These are phyloP conservation scores for Fusarium sacchari DNA, from an alignment of 2,329 filamentous ascomycete species.

Conservation along the genomic window DNA sequence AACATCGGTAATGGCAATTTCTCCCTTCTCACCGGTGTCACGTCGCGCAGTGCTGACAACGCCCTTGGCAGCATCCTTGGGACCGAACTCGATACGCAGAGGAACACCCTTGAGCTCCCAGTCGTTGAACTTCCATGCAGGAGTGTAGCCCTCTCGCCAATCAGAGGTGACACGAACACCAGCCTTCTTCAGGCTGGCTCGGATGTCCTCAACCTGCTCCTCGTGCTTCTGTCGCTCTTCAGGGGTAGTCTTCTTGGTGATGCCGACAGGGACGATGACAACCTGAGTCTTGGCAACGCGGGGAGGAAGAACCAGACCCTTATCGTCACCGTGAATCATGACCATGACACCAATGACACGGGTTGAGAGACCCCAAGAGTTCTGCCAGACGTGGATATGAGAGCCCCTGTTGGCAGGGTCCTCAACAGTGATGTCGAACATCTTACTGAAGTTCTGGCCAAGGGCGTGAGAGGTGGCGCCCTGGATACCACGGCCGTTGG, in stretches of 20 bases:
- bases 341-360: constrained; percentile 99
- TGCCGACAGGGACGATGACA: constrained; percentile 89
- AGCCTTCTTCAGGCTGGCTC: constrained; percentile 73
- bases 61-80: constrained; percentile 88
- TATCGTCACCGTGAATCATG: constrained; percentile 96
- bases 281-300: constrained; percentile 87
- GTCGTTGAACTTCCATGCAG: constrained; percentile 98
- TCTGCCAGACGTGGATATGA: constrained; percentile 93
- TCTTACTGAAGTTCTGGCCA: constrained; percentile 98
- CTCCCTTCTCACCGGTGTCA: constrained; percentile 85
- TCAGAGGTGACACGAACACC: constrained; percentile 85
- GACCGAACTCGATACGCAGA: constrained; percentile 92
- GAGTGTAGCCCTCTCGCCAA: constrained; percentile 88
- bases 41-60: constrained; percentile 88
- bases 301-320: constrained; percentile 92
- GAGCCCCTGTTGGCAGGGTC: constrained; percentile 85
- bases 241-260: constrained; percentile 85
- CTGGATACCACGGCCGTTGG: constrained; percentile 95
- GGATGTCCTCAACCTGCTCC: constrained; percentile 78
- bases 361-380: constrained; percentile 98
- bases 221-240: constrained; percentile 83
- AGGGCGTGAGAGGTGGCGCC: constrained; percentile 94
- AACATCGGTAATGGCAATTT: constrained; percentile 79
- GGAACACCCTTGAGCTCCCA: constrained; percentile 98
- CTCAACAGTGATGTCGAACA: constrained; percentile 98